Evolutionary conservation across 768 basidiomycete species (phyloP), one percentile per base, ranked within the genome.

Genomic region (Porpolomopsis calyptriformis): DNA sequence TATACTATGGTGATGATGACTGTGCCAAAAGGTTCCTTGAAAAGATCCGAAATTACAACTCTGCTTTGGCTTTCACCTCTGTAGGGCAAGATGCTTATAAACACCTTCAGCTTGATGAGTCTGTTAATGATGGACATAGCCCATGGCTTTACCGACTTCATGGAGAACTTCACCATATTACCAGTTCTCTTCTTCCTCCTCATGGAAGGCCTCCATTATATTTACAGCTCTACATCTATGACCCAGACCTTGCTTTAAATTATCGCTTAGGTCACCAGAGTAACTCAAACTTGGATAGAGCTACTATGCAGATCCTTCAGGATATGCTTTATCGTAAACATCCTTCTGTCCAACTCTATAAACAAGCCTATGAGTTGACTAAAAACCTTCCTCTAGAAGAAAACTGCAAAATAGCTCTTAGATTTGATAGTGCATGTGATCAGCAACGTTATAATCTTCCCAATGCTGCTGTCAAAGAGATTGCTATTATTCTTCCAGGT

Each of bases 371-470:
- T 52, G 56, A 62, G 4, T 10, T 60, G 2, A 52, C 40, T 1
- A 2, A 22, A 11, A 14, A 53, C 9, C 4, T 43, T 2, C 4
- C 16, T 29, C 0, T 7, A 4, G 47, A 40, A 18, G 20, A 49
- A 4, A 22, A 56, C 4, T 38, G 23, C 18, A 23, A 23, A 8
- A 47, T 56, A 8, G n/a, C 8, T 10, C 40, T 56, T 1, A 42
- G 42, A 5, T 44, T 60, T 27, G 24, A 20, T 8, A 49, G 54
- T 41, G 46, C 47, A 7, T 24, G 46, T 31, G 69, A 73, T 57
- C 53, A 39, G 0, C 53, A 66, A 4, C 44, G 60, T 10, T 72
- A 76, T 43, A 75, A 76, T 51, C 48, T 69, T 0, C 73, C 73
- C 1, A 67, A 64, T 39, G 58, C 63, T 1, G 53, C 39, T 48